Conservation (phyloP, 2,329 filamentous ascomycete genomes). For the Colletotrichum somersetense region DNA sequence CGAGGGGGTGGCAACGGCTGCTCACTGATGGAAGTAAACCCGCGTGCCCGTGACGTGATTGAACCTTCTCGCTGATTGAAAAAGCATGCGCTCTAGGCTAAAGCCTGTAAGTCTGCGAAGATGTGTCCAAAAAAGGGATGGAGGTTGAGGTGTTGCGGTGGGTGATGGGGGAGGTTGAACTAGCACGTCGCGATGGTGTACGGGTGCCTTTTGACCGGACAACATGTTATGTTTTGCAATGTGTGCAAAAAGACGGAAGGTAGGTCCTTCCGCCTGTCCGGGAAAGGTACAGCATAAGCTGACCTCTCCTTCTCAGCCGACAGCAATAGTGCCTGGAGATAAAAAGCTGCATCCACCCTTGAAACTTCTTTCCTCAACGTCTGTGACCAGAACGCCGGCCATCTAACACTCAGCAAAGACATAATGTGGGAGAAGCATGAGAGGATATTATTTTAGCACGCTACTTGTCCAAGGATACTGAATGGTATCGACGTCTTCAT, state of each 20-base stretch:
- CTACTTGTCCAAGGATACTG: background rate
- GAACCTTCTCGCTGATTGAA: constrained; percentile 33
- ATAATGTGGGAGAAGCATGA: background rate
- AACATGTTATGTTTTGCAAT: too few species aligned
- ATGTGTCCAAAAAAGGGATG: constrained; percentile 32
- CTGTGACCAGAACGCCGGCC: background rate
- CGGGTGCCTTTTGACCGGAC: background rate
- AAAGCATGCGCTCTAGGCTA: constrained; percentile 38
- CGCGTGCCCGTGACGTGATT: constrained; percentile 7
- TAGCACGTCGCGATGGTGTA: background rate
- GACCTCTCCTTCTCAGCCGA: background rate
- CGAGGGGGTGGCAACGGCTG: background rate
- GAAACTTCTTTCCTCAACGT: background rate
- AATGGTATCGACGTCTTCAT: background rate
- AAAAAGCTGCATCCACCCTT: background rate
- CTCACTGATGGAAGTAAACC: background rate
- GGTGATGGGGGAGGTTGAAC: constrained; percentile 7
- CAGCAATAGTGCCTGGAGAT: background rate
- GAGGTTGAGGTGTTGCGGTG: constrained; percentile 7
- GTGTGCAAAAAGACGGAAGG: background rate
- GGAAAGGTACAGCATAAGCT: background rate
- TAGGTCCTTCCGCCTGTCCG: background rate
- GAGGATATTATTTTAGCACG: constrained; percentile 21
- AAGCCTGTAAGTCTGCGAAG: constrained; percentile 33
- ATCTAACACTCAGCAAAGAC: background rate